Percentiles rank a stretch among this genome's conserved stretches.
These are phyloP conservation scores for Geoglossum glabrum DNA, from an alignment of 495 filamentous ascomycete genomes.

Conservation along the genomic window DNA sequence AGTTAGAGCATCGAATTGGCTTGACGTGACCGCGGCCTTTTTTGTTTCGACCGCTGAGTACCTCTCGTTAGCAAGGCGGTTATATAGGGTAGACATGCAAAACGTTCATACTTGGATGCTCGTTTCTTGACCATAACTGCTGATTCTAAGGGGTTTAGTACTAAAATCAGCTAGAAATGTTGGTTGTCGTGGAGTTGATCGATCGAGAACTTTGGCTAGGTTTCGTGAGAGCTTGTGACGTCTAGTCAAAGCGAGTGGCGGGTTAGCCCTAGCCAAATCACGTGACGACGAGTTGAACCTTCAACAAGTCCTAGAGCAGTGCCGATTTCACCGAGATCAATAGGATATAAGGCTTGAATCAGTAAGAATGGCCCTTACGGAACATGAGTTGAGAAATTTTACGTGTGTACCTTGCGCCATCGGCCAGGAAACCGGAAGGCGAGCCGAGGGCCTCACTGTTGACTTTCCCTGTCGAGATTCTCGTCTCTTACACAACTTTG, in stretches of 20 bases:
- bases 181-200: neutral
- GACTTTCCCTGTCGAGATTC: neutral
- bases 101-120: conserved; percentile 70
- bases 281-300: neutral
- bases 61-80: neutral
- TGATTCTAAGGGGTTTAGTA: conserved; percentile 19
- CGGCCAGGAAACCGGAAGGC: neutral
- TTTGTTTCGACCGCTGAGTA: conserved; percentile 86
- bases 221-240: neutral
- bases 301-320: neutral
- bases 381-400: neutral
- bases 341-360: too few relatives aligned
- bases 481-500: neutral
- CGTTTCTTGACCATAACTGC: conserved; percentile 99
- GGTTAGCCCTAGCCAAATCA: neutral
- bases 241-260: neutral
- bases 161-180: neutral
- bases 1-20: conserved; percentile 99
- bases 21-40: conserved; percentile 98
- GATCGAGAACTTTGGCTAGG: neutral
- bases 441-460: neutral
- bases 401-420: neutral
- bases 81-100: neutral
- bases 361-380: neutral
- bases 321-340: too few relatives aligned